phyloP scores from a whole-genome alignment of 495 filamentous ascomycete genomes.

The Penicillium cataractarum region DNA sequence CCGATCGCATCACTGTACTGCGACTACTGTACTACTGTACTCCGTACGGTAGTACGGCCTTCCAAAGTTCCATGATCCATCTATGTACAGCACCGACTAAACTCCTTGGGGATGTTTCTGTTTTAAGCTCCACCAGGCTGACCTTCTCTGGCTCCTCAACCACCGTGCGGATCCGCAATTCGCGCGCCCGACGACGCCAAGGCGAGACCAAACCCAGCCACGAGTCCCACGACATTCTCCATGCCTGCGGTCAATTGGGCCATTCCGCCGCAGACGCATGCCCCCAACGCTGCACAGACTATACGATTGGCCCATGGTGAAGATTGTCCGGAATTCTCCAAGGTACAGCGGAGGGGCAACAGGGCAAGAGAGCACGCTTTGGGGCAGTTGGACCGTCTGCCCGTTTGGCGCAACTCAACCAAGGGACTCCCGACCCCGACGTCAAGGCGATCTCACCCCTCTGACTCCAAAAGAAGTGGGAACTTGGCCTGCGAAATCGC shows the following conservation, averaged over 20 bases:
- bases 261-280: background rate
- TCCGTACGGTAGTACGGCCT: background rate
- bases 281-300: background rate
- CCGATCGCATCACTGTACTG: background rate
- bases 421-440: constrained; percentile 14
- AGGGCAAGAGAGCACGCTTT: background rate
- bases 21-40: background rate
- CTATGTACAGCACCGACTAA: too few species aligned
- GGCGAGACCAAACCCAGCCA: background rate
- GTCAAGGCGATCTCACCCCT: constrained; percentile 18
- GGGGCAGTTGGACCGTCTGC: background rate
- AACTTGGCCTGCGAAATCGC: background rate
- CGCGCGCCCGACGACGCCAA: constrained; percentile 6
- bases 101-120: background rate
- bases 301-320: constrained; percentile 11
- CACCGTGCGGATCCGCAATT: background rate
- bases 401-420: background rate
- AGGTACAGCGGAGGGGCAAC: background rate
- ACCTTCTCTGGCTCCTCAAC: background rate
- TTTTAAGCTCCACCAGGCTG: constrained; percentile 1
- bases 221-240: background rate
- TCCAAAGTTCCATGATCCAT: too few species aligned
- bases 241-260: constrained; percentile 5
- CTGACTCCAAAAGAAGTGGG: background rate
- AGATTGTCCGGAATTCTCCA: constrained; percentile 11